Evolutionary conservation across 148 eudicot genomes (phyloP), one percentile per base, ranked within the genome.

Genomic region (Rhododendron henanense): DNA sequence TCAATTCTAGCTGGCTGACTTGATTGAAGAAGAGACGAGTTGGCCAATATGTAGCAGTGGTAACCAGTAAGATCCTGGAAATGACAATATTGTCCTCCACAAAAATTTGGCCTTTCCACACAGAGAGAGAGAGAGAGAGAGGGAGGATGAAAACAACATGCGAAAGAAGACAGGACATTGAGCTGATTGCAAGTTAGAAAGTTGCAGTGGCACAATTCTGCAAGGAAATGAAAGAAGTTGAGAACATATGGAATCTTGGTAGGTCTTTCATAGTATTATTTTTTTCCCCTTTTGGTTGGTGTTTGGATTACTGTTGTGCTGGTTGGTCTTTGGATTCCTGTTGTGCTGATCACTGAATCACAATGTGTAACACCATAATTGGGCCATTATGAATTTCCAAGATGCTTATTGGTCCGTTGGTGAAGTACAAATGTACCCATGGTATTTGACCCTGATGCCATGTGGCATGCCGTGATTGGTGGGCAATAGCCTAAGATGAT

Each of bases 401-500:
- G 37, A 61, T 35, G 18, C 77, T 35, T 45, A 25, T 14, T 7
- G 21, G 51, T 28, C 9, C 19, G 71, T 65, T 14, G 6, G 73
- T 21, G n/a, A 84, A 84, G 11, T 45, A 79, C 63, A 47, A 71
- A 67, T 69, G 13, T 69, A 67, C 76, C 77, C 76, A 44, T 77
- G 76, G 67, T 16, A 16, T 18, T 39, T 85, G 5, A 83, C 57
- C 63, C 11, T 75, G 76, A 79, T 61, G 75, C 80, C 86, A 88
- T 21, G 1, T 84, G 88, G 81, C 83, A 4, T 25, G 50, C 37
- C 10, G 16, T 76, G 84, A 84, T 59, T 88, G 81, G 90, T 15
- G 25, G 19, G 50, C 11, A 28, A n/a, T 19, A 57, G 59, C 33
- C 19, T 31, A 84, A 13, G 77, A 25, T 16, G 84, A 83, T 84